Evolutionary conservation across 345 rosid species (phyloP), one percentile per base, ranked within the genome.

Genomic region (Moricandia moricandioides): DNA sequence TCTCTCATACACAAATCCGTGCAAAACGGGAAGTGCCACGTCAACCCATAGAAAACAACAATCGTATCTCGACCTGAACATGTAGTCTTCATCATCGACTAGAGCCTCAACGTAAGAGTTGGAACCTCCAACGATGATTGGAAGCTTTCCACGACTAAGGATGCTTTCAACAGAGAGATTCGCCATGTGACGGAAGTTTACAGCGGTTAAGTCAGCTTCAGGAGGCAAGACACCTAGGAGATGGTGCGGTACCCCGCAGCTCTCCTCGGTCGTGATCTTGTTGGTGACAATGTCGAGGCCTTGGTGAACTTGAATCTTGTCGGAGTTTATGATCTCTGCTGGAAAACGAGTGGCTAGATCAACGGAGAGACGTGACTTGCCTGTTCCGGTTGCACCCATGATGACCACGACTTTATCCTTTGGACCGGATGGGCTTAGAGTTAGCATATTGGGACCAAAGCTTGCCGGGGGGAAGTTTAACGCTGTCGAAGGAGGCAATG

Each of bases 111-210:
- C 72, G 83, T 84, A 87, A 0, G 94, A 87, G 81, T 89, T 91
- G 10, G 94, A 91, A 34, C 97, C 97, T 64, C 97, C 97, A 35
- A 84, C 94, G 52, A 91, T 77, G 69, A 91, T 75, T 34, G 97
- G 97, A 70, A 85, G 85, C 73, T 73, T 73, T 2, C 89, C 87
- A 1, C 82, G 83, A 8, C 54, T 71, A 9, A 69, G 65, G 29
- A 83, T 75, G 0, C 86, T 82, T 8, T 84, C 88, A 12, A 86
- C 63, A 0, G 87, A 77, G 2, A 33, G 56, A 2, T 82, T 81
- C 7, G 97, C 92, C 83, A 69, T 65, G 56, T 82, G 65, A 47
- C 97, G 52, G 72, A 83, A 87, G 39, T 85, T 74, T 5, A 66
- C 26, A 0, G 88, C 83, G 0, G 94, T 82, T 72, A 91, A 87